Evolutionary conservation across 1,139 yeast genomes (phyloP).

Genomic region (Waltiozyma sp.): DNA sequence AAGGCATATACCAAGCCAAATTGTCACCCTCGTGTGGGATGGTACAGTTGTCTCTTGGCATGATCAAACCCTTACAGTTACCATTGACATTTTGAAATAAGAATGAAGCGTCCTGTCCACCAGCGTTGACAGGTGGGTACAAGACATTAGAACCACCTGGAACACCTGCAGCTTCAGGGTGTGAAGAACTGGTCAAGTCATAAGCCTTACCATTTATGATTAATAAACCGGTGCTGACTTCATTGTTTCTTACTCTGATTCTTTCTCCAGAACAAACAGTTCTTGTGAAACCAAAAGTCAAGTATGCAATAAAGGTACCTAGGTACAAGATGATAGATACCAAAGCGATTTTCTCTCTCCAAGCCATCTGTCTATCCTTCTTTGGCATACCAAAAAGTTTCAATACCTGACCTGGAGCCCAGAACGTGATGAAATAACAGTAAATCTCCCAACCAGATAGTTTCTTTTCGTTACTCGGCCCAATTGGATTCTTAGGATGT

Average conservation of each 20-base stretch:
- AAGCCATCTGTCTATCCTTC: conserved; percentile 79
- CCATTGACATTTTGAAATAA: conserved; percentile 94
- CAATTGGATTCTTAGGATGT: conserved; percentile 4
- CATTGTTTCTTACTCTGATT: conserved; percentile 45
- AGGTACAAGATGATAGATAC: conserved; percentile 62
- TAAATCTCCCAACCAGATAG: conserved; percentile 72
- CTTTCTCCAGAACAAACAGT: conserved; percentile 59
- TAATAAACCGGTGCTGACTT: conserved; percentile 48
- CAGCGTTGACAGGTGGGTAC: conserved; percentile 80
- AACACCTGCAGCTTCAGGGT: conserved; percentile 76
- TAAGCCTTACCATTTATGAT: conserved; percentile 77
- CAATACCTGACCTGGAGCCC: conserved; percentile 80
- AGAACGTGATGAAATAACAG: conserved; percentile 72
- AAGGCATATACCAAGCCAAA: conserved; percentile 95
- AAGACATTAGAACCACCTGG: conserved; percentile 55
- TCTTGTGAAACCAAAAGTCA: conserved; percentile 85
- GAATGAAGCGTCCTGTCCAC: conserved; percentile 82
- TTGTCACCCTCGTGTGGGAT: conserved; percentile 56
- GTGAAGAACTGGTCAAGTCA: conserved; percentile 57
- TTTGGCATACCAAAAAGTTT: conserved; percentile 67
- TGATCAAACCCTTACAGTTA: conserved; percentile 71
- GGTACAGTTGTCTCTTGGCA: conserved; percentile 57
- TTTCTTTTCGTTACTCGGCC: conserved; percentile 13
- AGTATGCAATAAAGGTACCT: conserved; percentile 72
- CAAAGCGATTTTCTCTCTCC: conserved; percentile 92